These are phyloP conservation scores for Antitrichia curtipendula DNA, from an alignment of 225 moss, liverwort and hornwort genomes.

Conservation along the genomic window DNA sequence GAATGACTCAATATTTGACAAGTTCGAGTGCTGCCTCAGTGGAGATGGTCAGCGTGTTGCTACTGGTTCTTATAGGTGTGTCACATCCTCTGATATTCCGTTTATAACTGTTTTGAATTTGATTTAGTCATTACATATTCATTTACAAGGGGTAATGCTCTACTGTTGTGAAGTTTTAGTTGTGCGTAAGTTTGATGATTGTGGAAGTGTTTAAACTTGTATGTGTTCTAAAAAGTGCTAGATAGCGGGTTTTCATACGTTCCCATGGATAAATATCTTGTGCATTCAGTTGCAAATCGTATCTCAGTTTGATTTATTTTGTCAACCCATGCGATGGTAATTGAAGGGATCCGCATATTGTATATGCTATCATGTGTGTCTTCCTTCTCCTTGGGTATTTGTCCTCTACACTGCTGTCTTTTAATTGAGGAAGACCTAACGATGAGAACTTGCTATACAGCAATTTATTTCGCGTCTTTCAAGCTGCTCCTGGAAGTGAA, in stretches of 20 bases:
- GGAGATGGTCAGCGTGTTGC: slow-evolving; percentile 98
- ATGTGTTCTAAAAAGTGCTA: not conserved
- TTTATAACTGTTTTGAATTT: not conserved
- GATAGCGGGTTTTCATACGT: not conserved
- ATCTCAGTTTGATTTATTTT: not conserved
- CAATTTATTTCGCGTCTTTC: slow-evolving; percentile 98
- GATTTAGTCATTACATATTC: not conserved
- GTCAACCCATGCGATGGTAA: not conserved
- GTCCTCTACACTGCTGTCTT: not conserved
- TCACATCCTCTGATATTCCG: not conserved
- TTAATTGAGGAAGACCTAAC: not conserved
- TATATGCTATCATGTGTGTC: not conserved
- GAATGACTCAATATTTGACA: slow-evolving; percentile 99
- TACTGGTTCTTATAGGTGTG: slow-evolving; percentile 93
- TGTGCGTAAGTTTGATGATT: not conserved
- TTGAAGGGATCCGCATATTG: not conserved
- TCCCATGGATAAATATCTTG: not conserved
- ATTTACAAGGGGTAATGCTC: not conserved
- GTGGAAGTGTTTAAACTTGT: not conserved
- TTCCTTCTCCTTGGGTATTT: not conserved
- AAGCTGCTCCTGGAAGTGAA: slow-evolving; percentile 71
- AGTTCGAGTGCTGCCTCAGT: slow-evolving; percentile 99
- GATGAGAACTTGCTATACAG: slow-evolving; percentile 12
- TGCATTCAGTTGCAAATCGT: not conserved
- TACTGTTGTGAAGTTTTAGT: not conserved